Base-by-base conservation (phyloP, 257 asterid genomes). In the Solanum corneliomulleri region DNA sequence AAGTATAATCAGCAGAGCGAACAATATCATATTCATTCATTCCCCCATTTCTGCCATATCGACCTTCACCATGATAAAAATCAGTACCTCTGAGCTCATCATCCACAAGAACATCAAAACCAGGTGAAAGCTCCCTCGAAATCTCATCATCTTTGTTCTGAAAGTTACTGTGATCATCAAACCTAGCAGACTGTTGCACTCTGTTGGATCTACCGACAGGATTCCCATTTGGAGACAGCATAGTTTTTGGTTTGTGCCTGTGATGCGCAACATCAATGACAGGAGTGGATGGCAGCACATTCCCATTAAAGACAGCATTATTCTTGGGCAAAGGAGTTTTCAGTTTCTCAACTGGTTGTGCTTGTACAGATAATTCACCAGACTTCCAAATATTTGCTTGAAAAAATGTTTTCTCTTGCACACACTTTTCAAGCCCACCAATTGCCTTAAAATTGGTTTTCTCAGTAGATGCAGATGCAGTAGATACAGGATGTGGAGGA, bases 61-160 rank as follows among this genome's bases (percentile, higher is more conserved):
- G 92, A 90, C 93, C 99, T 87, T 96, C 97, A 71, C 88, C 90
- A 20, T 92, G 92, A 88, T 93, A 96, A 90, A 92, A 95, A 77
- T 91, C 95, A 66, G 98, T 89, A 88, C 93, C 98, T 85, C 96
- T 91, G 23, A 89, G 93, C 69, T 95, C 98, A 82, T 94, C 95
- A 87, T 94, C 98, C 42, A 96, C 99, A 39, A 96, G 97, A 89
- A 96, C 98, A 91, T 96, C 99, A 86, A 96, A 95, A 76, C 98
- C 99, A 87, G 99, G 99, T 64, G 99, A 96, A 75, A 95, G 96
- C 86, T 96, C 99, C 92, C 98, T 94, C 23, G 99, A 96, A 85
- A 92, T 87, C 89, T 94, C 98, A 16, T 90, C 89, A 62, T 87
- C 92, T 87, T 90, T 85, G 49, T 71, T 85, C 76, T 49, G 88